Evolutionary conservation across 2,329 filamentous ascomycete species (phyloP), one percentile per base, ranked within the genome.

Genomic region (Pseudodiploospora longispora): DNA sequence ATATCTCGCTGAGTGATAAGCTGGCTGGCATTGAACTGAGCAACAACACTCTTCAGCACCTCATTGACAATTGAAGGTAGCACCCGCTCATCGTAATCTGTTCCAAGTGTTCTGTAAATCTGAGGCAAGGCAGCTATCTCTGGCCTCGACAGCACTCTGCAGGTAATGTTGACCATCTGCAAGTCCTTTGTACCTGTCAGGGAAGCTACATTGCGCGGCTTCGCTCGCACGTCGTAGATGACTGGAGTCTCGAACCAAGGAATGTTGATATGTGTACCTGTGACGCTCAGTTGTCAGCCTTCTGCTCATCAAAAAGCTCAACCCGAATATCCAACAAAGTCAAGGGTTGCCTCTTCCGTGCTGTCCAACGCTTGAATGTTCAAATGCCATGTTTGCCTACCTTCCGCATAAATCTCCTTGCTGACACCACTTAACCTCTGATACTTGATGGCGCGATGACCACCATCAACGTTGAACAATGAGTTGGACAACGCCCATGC

Each of bases 81-180:
- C 36, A 98, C 89, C 49, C 93, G 78, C 79, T 98, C 93, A 59
- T 98, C 93, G 64, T 97, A 98, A 69, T 98, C 93, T 45, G 83
- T 83, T 43, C 93, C 93, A 32, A 98, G 78, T 1, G 93, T 98
- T 54, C 93, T 80, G 77, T 97, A 98, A 61, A 98, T 98, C 70
- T 95, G 88, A 12, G 93, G 93, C 36, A 98, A 80, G 30, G 90
- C 86, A 53, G 87, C 82, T 59, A 98, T 74, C 47, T 89, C 82
- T 45, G 93, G 93, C 57, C 89, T 78, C 47, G 91, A 96, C 42
- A 98, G 86, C 47, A 98, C 93, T 87, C 93, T 91, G 70, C 93
- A 98, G 62, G 91, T 98, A 65, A 98, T 97, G 79, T 98, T 98
- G 63, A 97, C 93, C 93, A 98, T 98, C 75, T 98, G 93, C 69